Percentiles rank a stretch among this genome's conserved stretches.
phyloP scores from a whole-genome alignment of 768 basidiomycete genomes.

The Fibroporia radiculosa region DNA sequence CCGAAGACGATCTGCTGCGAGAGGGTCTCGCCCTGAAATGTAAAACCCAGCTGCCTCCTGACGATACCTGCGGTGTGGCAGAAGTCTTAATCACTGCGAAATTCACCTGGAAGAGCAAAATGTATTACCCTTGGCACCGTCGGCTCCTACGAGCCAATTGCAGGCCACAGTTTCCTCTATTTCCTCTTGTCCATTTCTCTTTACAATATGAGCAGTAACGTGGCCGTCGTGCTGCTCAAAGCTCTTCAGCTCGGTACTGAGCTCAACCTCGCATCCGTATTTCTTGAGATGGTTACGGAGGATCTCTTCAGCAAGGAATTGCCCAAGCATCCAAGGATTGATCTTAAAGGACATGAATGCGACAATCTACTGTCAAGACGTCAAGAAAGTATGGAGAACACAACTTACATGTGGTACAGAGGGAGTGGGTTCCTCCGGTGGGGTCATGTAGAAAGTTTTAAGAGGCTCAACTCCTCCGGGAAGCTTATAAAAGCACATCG shows the following conservation, averaged over 20 bases:
- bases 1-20: not conserved
- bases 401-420: conserved; percentile 13
- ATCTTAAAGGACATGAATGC: too few relatives aligned
- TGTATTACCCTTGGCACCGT: conserved; percentile 28
- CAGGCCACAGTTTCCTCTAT: conserved; percentile 19
- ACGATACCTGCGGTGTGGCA: conserved; percentile 2
- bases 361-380: not conserved
- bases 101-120: not conserved
- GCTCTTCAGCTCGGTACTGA: conserved; percentile 24
- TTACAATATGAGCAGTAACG: conserved; percentile 22
- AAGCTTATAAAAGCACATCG: conserved; percentile 10
- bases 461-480: conserved; percentile 10
- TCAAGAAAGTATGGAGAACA: not conserved
- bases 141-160: conserved; percentile 33
- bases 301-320: conserved; percentile 21
- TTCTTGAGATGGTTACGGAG: conserved; percentile 22
- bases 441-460: conserved; percentile 4
- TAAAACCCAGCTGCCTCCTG: conserved; percentile 3
- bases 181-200: conserved; percentile 16
- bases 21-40: conserved; percentile 1
- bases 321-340: conserved; percentile 5
- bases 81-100: not conserved
- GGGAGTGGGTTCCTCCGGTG: conserved; percentile 1
- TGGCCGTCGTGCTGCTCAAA: conserved; percentile 27
- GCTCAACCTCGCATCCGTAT: conserved; percentile 25